phyloP scores from a whole-genome alignment of 2,329 filamentous ascomycete species.

The Amauroascus verrucosus region DNA sequence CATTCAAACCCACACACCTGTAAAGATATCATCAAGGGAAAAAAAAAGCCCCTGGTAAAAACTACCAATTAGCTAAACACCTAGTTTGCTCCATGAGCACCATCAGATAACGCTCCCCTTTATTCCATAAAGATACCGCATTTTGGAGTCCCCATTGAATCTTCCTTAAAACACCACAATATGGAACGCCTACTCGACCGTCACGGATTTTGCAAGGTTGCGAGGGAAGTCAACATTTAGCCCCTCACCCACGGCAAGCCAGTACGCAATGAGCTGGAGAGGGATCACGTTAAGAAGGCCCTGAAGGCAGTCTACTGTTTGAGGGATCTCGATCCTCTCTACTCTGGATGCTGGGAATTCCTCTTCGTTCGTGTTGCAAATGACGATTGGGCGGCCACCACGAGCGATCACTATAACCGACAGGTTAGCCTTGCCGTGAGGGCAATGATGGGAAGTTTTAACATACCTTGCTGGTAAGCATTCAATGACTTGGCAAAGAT shows the following conservation, averaged over 20 bases:
- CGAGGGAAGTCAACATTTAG: constrained; percentile 97
- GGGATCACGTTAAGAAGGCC: constrained; percentile 96
- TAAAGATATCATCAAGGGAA: not conserved
- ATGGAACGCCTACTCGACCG: constrained; percentile 67
- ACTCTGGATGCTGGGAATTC: constrained; percentile 84
- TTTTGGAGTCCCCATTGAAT: not conserved
- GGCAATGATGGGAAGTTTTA: constrained; percentile 10
- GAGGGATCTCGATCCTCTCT: constrained; percentile 94
- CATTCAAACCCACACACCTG: not conserved
- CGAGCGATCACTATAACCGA: constrained; percentile 69
- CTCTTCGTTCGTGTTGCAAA: constrained; percentile 82
- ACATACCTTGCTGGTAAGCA: constrained; percentile 87
- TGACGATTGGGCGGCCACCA: constrained; percentile 91
- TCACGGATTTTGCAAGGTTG: constrained; percentile 97
- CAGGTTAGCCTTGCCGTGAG: not conserved
- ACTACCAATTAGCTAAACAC: not conserved
- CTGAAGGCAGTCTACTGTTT: constrained; percentile 90
- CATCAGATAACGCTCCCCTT: not conserved
- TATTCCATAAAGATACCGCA: not conserved
- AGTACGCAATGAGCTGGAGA: constrained; percentile 96
- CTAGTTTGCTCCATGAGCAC: not conserved
- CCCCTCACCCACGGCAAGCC: constrained; percentile 91
- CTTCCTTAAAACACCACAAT: not conserved
- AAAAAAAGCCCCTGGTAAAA: not conserved
- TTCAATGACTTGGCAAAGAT: constrained; percentile 99